Conservation (phyloP, 768 basidiomycete species). For the Russula foetens region DNA sequence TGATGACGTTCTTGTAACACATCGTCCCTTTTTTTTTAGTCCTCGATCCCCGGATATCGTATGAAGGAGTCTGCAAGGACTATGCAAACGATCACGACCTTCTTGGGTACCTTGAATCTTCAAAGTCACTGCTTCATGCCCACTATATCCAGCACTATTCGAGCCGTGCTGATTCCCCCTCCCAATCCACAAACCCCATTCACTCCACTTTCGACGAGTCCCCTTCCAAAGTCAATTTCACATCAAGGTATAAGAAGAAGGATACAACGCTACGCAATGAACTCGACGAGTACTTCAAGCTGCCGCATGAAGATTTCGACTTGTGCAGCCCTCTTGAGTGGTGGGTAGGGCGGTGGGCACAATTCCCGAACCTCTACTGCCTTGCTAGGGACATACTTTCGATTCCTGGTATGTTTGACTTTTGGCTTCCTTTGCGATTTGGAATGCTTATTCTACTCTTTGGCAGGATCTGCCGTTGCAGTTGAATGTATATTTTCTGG, state of each 20-base stretch:
- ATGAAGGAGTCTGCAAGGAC: not conserved
- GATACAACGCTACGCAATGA: not conserved
- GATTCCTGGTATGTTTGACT: not conserved
- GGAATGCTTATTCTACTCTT: no score
- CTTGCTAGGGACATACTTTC: not conserved
- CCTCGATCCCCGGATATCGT: not conserved
- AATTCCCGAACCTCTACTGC: not conserved
- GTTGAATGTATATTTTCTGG: not conserved
- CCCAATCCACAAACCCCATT: no score
- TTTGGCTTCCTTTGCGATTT: not conserved
- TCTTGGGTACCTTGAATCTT: not conserved
- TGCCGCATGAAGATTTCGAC: not conserved
- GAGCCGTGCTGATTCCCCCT: no score
- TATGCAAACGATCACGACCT: not conserved
- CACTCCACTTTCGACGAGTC: no score
- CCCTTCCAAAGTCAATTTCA: not conserved
- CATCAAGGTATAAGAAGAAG: not conserved
- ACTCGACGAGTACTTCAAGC: not conserved
- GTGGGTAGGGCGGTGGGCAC: not conserved
- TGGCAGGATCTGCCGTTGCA: not conserved
- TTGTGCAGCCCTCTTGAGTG: not conserved
- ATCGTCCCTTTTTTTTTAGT: not conserved
- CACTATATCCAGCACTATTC: not conserved
- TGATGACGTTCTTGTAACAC: no score
- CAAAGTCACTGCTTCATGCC: not conserved